Conservation (phyloP, 2,329 filamentous ascomycete species). For the Fusarium protoensiforme region DNA sequence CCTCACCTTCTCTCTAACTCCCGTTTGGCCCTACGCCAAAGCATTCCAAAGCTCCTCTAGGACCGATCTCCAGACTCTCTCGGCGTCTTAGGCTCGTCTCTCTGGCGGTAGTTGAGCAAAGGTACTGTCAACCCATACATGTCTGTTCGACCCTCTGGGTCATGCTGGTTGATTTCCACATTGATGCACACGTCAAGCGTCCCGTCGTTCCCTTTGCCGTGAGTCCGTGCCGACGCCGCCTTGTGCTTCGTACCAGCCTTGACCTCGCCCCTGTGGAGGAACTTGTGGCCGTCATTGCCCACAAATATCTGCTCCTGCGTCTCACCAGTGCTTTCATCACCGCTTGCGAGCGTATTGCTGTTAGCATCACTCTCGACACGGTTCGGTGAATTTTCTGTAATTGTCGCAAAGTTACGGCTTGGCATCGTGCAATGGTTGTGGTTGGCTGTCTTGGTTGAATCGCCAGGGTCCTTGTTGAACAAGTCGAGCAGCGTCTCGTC, state of each 20-base stretch:
- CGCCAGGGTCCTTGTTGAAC: conserved; percentile 89
- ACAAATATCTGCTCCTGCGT: conserved; percentile 43
- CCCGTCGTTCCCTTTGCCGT: conserved; percentile 67
- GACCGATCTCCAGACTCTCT: conserved; percentile 34
- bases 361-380: conserved; percentile 46
- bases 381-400: conserved; percentile 85
- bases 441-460: conserved; percentile 75
- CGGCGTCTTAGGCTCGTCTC: conserved; percentile 40
- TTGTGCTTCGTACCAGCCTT: conserved; percentile 81
- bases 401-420: conserved; percentile 91
- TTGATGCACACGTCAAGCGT: conserved; percentile 85
- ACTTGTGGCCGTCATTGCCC: conserved; percentile 73
- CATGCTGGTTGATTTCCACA: conserved; percentile 86
- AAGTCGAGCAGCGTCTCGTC: conserved; percentile 95
- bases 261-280: conserved; percentile 81
- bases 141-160: conserved; percentile 81
- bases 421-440: conserved; percentile 91
- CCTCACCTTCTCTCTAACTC: neutral
- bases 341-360: conserved; percentile 30
- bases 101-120: conserved; percentile 60
- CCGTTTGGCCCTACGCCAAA: neutral
- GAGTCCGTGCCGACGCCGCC: conserved; percentile 69
- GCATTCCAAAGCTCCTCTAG: neutral
- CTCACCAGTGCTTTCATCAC: conserved; percentile 20
- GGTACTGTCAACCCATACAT: conserved; percentile 91